Evolutionary conservation across 2,329 filamentous ascomycete genomes (phyloP), one percentile per base, ranked within the genome.

Genomic region (Parasarocladium wereldwijsianum): DNA sequence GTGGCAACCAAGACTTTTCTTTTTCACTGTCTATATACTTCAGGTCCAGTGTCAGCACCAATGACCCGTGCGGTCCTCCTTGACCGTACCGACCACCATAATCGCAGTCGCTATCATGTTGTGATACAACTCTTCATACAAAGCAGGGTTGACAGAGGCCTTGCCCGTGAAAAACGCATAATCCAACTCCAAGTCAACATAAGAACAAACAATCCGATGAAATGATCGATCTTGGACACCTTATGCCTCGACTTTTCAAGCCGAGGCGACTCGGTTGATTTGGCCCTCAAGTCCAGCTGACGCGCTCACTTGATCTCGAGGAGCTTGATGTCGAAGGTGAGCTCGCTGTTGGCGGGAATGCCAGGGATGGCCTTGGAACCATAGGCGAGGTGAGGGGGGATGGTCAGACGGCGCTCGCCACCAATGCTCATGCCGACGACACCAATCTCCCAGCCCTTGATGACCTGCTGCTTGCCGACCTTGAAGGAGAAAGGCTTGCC

Each of bases 401-500:
- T 85, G 38, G 76, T 86, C 47, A 98, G 68, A 43, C 90, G 78
- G 47, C 90, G 83, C 69, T 98, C 92, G 46, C 84, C 85, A 48
- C 90, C 90, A 43, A 86, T 77, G 43, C 76, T 66, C 84, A 98
- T 94, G 58, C 92, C 92, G 43, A 70, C 67, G 43, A 98, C 65
- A 59, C 90, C 90, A 40, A 96, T 72, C 54, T 98, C 92, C 92
- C 90, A 96, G 43, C 90, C 90, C 70, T 93, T 90, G 66, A 98
- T 98, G 47, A 98, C 92, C 57, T 96, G 83, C 37, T 86, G 86
- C 51, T 76, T 74, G 43, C 90, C 92, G 37, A 92, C 75, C 67
- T 87, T 93, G 74, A 96, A 96, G 42, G 70, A 70, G 64, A 98
- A 98, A 34, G 92, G 87, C 65, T 93, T 86, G 47, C 90, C 90